Conservation (phyloP, 805 yeast species). For the Candida germanica region DNA sequence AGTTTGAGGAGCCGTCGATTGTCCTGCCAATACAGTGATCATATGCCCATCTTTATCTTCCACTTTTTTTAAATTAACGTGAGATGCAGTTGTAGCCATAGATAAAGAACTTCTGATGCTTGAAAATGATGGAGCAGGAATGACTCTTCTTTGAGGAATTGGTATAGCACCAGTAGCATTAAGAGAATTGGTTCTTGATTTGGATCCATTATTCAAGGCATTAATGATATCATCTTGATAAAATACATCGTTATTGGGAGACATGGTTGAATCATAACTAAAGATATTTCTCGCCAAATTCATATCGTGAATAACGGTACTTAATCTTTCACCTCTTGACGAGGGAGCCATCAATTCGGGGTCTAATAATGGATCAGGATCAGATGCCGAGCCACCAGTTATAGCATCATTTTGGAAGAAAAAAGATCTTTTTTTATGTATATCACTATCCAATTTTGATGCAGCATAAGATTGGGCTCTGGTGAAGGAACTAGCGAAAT, state of each 20-base stretch:
- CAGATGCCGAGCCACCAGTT: conserved; percentile 3
- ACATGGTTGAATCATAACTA: conserved; percentile 11
- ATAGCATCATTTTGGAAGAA: conserved; percentile 34
- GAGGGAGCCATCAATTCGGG: conserved; percentile 69
- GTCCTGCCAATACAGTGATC: conserved; percentile 73
- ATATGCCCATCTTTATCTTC: conserved; percentile 70
- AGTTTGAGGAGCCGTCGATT: conserved; percentile 77
- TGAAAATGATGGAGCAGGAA: conserved; percentile 42
- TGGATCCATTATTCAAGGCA: conserved; percentile 21
- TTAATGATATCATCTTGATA: conserved; percentile 35
- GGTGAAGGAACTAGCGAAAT: conserved; percentile 75
- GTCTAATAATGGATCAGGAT: conserved; percentile 60
- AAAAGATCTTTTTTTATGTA: conserved; percentile 61
- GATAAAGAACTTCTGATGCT: conserved; percentile 39
- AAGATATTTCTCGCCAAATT: conserved; percentile 18
- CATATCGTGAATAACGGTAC: conserved; percentile 50
- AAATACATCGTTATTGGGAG: conserved; percentile 31
- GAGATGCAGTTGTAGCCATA: conserved; percentile 41
- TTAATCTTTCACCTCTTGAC: conserved; percentile 58
- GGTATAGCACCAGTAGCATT: conserved; percentile 16
- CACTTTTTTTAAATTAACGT: conserved; percentile 55
- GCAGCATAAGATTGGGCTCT: conserved; percentile 73
- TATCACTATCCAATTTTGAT: conserved; percentile 45
- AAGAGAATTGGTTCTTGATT: conserved; percentile 28
- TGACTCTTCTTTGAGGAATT: conserved; percentile 25